Evolutionary conservation across 176 grass and related monocot genomes (phyloP), one percentile per base, ranked within the genome.

Genomic region (Oryza meyeriana): DNA sequence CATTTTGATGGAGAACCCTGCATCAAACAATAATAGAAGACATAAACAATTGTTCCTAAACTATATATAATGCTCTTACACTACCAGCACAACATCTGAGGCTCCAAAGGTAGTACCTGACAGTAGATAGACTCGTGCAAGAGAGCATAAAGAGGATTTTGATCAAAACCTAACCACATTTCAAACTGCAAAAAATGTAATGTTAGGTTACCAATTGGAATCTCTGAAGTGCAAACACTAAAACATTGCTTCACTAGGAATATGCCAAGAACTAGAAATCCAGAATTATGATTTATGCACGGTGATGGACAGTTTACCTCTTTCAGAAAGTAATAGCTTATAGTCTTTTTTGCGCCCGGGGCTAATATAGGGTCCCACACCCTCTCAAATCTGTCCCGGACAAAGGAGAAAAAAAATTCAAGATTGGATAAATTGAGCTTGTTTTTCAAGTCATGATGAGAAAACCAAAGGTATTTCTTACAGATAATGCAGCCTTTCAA

Each of bases 291-390:
- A 33, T 58, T 58, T 30, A 66, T n/a, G 30, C 1, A 26, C 18
- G 74, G 35, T 52, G 74, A 59, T 28, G 45, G 20, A 72, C 64
- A 81, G 59, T 75, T 90, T 80, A 98, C 92, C 82, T 94, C 82
- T 92, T 91, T 95, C 87, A 98, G 82, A 87, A 98, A 98, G 71
- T 87, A 95, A 78, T 89, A 90, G 73, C 92, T 98, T 76, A 98
- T 94, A 32, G 33, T 84, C 88, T 82, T 94, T 64, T 89, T 87
- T 61, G 90, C 82, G 2, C 89, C 92, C 59, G 92, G 84, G 58
- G 91, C 90, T 69, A 98, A 72, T 91, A 90, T 71, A 88, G 92
- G 95, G 91, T 98, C 95, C 95, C 95, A 98, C 35, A 93, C 91
- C 66, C 92, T 92, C 71, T 98, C 95, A n/a, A 98, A 70, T 83